Evolutionary conservation across 306 rosid species (phyloP), one percentile per base, ranked within the genome.

Genomic region (Vigna mungo): DNA sequence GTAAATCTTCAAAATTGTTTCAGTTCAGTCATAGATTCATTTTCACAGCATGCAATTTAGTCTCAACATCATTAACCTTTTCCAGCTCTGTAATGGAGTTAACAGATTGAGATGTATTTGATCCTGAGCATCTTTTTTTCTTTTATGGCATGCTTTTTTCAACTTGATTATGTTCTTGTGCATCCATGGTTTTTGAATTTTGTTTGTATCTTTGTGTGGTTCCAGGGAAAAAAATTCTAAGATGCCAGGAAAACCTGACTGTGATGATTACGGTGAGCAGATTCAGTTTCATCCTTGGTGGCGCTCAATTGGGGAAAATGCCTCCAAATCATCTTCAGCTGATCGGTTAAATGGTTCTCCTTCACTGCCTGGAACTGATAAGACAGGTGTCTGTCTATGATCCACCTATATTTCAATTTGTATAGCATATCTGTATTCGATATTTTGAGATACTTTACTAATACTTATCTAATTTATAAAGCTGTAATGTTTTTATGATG

Each of bases 201-300:
- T 65, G 41, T 44, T 44, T 76, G 15, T 75, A 18, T 60, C 43
- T 69, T 82, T 81, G 41, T 53, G 25, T 71, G 72, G 37, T 78
- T 85, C 18, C 44, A 83, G 87, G 85, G 68, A 71, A 78, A 78
- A 77, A 75, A 75, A 68, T 79, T 79, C 84, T 78, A 93, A 56
- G 81, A 90, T 90, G 98, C 94, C 90, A 13, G 88, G 88, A 34
- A 88, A 88, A 82, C 85, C 92, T 56, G 90, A 88, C 47, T 77
- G 62, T 41, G 90, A 78, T 71, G 86, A 86, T 36, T 76, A 68
- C 55, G 79, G 77, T 4, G 77, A 76, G 11, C 80, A 83, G 74
- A 68, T 74, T 71, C 78, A 62, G 78, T 84, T 88, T 68, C 94
- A 80, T 47, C 93, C 96, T 18, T 89, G 88, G 96, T 89, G 96